Conservation (phyloP, 805 yeast genomes). For the Candida sanyiensis region DNA sequence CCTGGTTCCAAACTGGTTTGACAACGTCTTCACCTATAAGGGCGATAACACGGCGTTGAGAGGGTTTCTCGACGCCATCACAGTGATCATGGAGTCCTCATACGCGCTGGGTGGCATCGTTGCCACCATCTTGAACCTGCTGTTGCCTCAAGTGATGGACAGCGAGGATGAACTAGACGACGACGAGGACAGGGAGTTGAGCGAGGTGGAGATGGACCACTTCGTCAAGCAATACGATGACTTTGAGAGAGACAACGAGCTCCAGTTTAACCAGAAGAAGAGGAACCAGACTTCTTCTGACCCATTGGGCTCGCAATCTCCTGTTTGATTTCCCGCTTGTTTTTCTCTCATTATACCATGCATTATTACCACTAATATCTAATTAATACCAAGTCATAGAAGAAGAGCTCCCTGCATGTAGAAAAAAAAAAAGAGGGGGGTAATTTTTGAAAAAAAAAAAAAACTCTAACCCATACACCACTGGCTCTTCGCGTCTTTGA, state of each 20-base stretch:
- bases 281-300: neutral
- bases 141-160: slow-evolving; percentile 55
- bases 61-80: slow-evolving; percentile 64
- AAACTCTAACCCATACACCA: no score
- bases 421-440: no score
- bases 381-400: no score
- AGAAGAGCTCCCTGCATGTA: no score
- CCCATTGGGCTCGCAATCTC: neutral
- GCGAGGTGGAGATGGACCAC: slow-evolving; percentile 22
- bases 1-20: slow-evolving; percentile 62
- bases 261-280: slow-evolving; percentile 4
- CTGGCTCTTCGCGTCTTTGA: no score
- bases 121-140: slow-evolving; percentile 53
- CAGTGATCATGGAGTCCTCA: slow-evolving; percentile 66
- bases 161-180: slow-evolving; percentile 30
- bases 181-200: slow-evolving; percentile 12
- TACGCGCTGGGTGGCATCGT: slow-evolving; percentile 65
- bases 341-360: no score
- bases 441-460: no score
- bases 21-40: slow-evolving; percentile 54
- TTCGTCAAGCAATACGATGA: slow-evolving; percentile 25
- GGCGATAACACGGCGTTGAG: slow-evolving; percentile 49
- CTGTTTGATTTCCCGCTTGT: neutral
- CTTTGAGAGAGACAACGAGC: slow-evolving; percentile 13
- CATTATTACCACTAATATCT: no score